Evolutionary conservation across 78 protist genomes (phyloP).

Genomic region (Bigelowiella natans): DNA sequence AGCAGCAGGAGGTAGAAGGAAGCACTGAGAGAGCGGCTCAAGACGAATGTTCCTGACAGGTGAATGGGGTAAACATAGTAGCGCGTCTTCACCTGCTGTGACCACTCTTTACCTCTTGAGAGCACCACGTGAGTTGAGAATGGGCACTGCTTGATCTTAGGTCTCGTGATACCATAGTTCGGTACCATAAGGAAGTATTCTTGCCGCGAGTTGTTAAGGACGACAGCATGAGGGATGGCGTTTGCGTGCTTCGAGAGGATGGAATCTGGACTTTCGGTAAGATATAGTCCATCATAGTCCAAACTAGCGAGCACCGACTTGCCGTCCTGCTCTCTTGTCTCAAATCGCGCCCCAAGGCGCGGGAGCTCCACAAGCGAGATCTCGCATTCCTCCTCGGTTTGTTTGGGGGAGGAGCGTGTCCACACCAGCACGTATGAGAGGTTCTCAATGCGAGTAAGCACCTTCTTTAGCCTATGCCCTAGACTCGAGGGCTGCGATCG

Average conservation of each 20-base stretch:
- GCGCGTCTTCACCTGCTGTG: background rate
- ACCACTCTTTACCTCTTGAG: constrained; percentile 4
- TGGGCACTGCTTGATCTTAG: background rate
- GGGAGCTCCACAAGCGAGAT: background rate
- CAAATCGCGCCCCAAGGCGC: background rate
- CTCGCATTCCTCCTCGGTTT: background rate
- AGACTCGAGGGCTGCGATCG: background rate
- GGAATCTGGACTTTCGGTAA: background rate
- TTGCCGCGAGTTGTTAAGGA: constrained; percentile 19
- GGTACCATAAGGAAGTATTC: constrained; percentile 27
- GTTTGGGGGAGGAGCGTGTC: background rate
- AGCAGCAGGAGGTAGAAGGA: constrained; percentile 25
- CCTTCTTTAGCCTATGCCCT: background rate
- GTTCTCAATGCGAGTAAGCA: constrained; percentile 23
- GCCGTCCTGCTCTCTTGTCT: background rate
- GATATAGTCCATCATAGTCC: background rate
- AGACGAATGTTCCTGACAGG: constrained; percentile 10
- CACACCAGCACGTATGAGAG: constrained; percentile 39
- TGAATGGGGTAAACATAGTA: constrained; percentile 38
- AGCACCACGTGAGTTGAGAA: background rate
- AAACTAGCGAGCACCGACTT: background rate
- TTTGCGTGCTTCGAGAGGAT: background rate
- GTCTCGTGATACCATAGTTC: constrained; percentile 19
- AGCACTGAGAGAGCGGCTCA: constrained; percentile 15
- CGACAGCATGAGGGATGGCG: constrained; percentile 10